A percentile compares a stretch with the other conserved stretches of the same genome.
Evolutionary conservation across 768 basidiomycete genomes (phyloP).

Genomic region (Leccinum disarticulatum): DNA sequence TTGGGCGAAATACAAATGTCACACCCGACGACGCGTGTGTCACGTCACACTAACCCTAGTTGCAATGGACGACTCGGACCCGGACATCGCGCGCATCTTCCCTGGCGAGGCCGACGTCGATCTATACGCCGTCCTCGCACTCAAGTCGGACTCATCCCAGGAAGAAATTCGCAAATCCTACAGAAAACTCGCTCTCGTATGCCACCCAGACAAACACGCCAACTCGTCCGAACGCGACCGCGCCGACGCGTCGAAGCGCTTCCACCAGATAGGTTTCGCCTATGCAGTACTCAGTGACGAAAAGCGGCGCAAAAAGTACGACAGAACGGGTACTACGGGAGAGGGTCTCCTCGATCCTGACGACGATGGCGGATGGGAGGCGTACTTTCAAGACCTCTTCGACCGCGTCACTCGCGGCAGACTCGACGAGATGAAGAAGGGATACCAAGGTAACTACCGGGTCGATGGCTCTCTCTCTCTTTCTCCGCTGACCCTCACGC

Average conservation of each 20-base stretch:
- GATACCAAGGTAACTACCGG: conserved; percentile 71
- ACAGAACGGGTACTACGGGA: conserved; percentile 81
- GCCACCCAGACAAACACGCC: conserved; percentile 91
- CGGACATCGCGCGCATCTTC: conserved; percentile 68
- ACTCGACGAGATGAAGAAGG: conserved; percentile 90
- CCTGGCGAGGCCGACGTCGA: conserved; percentile 69
- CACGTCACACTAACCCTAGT: not conserved
- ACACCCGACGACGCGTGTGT: conserved; percentile 1
- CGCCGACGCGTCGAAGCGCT: conserved; percentile 69
- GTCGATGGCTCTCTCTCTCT: not conserved
- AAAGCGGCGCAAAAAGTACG: conserved; percentile 73
- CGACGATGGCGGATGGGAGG: conserved; percentile 85
- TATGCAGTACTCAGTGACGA: conserved; percentile 87
- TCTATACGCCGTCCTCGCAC: conserved; percentile 72
- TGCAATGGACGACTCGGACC: conserved; percentile 66
- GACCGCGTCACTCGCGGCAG: conserved; percentile 82
- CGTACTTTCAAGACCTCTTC: conserved; percentile 90
- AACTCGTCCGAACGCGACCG: conserved; percentile 57
- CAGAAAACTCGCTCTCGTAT: conserved; percentile 73
- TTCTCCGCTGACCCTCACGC: not conserved
- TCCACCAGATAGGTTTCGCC: conserved; percentile 93
- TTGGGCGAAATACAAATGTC: not conserved
- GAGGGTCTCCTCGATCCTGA: conserved; percentile 71
- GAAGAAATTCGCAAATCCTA: conserved; percentile 85
- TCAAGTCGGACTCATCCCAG: conserved; percentile 51